Conservation (phyloP, 305 asterid species). For the Salvia sclarea region DNA sequence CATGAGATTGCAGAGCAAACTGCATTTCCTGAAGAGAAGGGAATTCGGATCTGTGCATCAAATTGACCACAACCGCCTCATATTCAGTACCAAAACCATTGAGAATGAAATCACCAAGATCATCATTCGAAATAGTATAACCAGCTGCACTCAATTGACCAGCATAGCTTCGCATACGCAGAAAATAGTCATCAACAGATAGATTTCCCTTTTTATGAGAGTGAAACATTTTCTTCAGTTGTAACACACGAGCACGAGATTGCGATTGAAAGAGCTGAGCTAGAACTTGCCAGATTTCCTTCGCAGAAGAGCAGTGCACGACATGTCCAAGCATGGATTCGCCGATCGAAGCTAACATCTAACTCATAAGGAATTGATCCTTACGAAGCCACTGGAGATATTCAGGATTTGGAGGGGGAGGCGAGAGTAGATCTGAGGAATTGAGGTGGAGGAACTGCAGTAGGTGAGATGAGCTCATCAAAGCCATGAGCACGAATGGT, state of each 20-base stretch:
- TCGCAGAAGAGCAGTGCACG: not conserved
- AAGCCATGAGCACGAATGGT: not conserved
- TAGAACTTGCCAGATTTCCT: not conserved
- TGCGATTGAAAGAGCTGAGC: not conserved
- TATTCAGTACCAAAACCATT: not conserved
- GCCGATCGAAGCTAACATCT: not conserved
- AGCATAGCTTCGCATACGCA: not conserved
- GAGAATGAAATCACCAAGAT: too few species aligned
- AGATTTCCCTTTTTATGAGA: not conserved
- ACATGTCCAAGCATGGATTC: not conserved
- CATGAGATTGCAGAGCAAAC: not conserved
- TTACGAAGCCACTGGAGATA: not conserved
- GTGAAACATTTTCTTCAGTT: not conserved
- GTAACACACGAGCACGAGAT: not conserved
- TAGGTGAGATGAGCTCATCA: not conserved
- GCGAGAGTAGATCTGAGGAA: not conserved
- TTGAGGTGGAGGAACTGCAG: not conserved
- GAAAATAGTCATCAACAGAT: not conserved
- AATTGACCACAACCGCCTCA: too few species aligned
- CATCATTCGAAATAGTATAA: not conserved
- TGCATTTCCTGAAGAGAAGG: not conserved
- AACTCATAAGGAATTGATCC: not conserved
- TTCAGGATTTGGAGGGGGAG: not conserved
- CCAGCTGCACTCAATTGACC: not conserved
- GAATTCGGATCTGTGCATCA: not conserved